phyloP scores from a whole-genome alignment of 306 rosid species.

The Potentilla sterilis region DNA sequence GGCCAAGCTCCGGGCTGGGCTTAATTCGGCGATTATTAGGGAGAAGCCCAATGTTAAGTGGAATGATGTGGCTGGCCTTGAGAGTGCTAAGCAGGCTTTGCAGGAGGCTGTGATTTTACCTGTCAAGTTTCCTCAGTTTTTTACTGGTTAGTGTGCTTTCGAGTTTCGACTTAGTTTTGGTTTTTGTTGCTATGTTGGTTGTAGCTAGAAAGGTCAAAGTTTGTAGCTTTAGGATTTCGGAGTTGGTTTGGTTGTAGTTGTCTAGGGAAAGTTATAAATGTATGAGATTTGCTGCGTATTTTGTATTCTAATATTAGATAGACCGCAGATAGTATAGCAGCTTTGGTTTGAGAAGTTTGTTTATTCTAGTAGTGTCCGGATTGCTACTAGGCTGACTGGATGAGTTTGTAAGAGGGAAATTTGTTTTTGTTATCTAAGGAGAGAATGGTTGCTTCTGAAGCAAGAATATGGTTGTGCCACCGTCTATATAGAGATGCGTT shows the following conservation, averaged over 20 bases:
- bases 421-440: background rate
- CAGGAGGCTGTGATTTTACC: constrained; percentile 97
- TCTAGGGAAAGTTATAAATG: too few relatives aligned
- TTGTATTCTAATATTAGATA: too few relatives aligned
- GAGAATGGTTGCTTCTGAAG: background rate
- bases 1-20: constrained; percentile 78
- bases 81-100: constrained; percentile 92
- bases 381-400: background rate
- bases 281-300: too few relatives aligned
- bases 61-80: constrained; percentile 96
- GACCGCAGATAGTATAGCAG: too few relatives aligned
- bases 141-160: constrained; percentile 62
- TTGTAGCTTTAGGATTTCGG: background rate
- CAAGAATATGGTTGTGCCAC: background rate
- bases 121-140: constrained; percentile 93
- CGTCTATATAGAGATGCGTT: background rate
- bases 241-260: background rate
- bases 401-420: background rate
- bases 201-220: background rate
- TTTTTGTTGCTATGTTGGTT: background rate
- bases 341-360: too few relatives aligned
- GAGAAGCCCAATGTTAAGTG: constrained; percentile 96
- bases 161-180: background rate
- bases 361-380: too few relatives aligned
- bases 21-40: constrained; percentile 84